Evolutionary conservation across 169 alveolate species (phyloP).

Genomic region (Besnoitia besnoiti): DNA sequence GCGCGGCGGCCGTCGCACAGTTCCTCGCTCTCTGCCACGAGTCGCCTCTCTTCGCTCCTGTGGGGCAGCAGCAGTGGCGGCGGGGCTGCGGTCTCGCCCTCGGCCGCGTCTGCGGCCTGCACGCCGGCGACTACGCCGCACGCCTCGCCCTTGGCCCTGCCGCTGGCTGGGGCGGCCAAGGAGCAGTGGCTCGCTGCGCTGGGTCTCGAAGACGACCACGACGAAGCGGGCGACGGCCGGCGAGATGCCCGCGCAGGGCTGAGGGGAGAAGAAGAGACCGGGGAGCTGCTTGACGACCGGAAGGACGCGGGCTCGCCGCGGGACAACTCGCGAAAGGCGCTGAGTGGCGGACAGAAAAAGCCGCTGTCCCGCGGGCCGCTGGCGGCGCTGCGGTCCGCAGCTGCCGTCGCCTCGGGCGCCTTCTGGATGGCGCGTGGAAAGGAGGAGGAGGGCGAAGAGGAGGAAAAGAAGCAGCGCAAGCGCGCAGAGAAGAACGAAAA

Average conservation of each 20-base stretch:
- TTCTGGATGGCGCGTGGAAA: not conserved
- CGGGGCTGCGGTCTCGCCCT: not conserved
- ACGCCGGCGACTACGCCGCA: not conserved
- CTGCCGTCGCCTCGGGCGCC: not conserved
- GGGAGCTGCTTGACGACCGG: not conserved
- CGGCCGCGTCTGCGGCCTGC: not conserved
- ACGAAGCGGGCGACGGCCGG: no score
- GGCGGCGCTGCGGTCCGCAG: not conserved
- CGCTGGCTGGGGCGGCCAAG: no score
- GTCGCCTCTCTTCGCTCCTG: not conserved
- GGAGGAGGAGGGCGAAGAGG: not conserved
- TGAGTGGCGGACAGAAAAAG: not conserved
- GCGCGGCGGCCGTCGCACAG: not conserved
- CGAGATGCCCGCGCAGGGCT: no score
- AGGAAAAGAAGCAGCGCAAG: not conserved
- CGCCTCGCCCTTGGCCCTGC: no score
- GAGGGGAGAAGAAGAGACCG: not conserved
- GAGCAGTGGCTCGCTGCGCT: no score
- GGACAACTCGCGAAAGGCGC: not conserved
- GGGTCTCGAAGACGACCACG: no score
- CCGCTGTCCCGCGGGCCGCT: not conserved
- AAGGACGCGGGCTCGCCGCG: not conserved
- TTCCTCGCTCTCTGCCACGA: not conserved
- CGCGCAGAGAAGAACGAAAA: no score
- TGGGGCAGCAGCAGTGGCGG: not conserved